Evolutionary conservation across 106 monocot genomes (phyloP).

Genomic region (Platanthera zijinensis): DNA sequence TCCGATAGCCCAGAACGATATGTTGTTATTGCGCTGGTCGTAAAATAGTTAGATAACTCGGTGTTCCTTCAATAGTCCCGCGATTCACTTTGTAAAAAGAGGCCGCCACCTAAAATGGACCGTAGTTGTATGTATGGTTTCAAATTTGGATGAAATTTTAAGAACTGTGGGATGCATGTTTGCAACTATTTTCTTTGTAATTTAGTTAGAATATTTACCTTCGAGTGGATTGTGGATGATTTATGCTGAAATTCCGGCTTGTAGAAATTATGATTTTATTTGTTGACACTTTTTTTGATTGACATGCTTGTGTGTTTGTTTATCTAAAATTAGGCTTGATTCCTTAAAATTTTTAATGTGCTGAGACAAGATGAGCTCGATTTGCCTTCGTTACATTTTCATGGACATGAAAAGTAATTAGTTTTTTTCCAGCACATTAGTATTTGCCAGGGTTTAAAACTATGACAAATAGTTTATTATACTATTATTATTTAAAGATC

Average conservation of each 20-base stretch:
- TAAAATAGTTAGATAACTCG: background rate
- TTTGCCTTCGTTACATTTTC: too few species aligned
- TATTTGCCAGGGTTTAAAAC: too few species aligned
- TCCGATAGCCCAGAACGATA: slow-evolving; percentile 96
- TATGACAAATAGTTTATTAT: too few species aligned
- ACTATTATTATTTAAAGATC: too few species aligned
- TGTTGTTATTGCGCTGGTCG: slow-evolving; percentile 10
- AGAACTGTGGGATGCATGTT: background rate
- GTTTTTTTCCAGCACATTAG: too few species aligned
- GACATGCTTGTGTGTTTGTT: background rate
- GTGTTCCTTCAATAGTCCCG: too few species aligned
- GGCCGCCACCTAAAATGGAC: too few species aligned
- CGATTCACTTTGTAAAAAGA: too few species aligned
- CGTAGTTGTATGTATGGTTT: background rate
- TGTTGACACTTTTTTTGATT: background rate
- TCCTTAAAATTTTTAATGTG: too few species aligned
- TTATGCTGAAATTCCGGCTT: background rate
- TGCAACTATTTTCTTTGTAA: background rate
- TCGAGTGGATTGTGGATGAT: background rate
- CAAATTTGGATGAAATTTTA: background rate
- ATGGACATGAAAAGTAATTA: too few species aligned
- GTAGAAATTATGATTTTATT: background rate
- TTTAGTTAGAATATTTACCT: background rate
- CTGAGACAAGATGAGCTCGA: too few species aligned
- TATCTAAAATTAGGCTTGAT: background rate